Conservation (phyloP, 108 stramenopile species). For the Fragilaria crotonensis region DNA sequence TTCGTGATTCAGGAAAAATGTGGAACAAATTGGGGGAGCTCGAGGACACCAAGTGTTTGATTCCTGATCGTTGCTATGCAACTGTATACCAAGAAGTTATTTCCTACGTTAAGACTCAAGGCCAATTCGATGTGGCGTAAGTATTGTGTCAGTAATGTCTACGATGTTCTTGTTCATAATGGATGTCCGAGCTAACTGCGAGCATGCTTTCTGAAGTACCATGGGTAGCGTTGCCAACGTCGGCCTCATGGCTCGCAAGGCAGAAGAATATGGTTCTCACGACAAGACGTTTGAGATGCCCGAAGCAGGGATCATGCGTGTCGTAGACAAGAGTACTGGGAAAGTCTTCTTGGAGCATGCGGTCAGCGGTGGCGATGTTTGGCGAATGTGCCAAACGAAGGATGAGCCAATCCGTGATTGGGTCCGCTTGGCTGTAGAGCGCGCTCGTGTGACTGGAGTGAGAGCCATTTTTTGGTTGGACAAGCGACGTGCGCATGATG, state of each 20-base stretch:
- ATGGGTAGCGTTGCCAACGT: conserved; percentile 83
- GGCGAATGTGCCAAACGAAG: conserved; percentile 93
- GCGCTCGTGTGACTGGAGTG: conserved; percentile 71
- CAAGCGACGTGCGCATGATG: conserved; percentile 84
- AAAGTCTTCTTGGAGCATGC: conserved; percentile 71
- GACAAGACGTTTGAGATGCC: conserved; percentile 90
- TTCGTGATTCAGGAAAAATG: conserved; percentile 92
- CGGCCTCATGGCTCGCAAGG: conserved; percentile 91
- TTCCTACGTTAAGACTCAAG: conserved; percentile 75
- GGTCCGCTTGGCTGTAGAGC: conserved; percentile 81
- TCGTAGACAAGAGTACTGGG: conserved; percentile 66
- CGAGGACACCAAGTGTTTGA: conserved; percentile 90
- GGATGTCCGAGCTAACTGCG: no score
- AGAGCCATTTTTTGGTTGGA: conserved; percentile 91
- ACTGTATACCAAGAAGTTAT: conserved; percentile 89
- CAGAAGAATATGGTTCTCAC: conserved; percentile 92
- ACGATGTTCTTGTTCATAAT: no score
- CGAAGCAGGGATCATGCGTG: conserved; percentile 56
- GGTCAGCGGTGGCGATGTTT: conserved; percentile 86
- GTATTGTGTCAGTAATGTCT: not conserved
- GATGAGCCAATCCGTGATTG: conserved; percentile 89
- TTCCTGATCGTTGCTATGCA: conserved; percentile 88
- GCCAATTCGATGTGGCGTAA: conserved; percentile 83
- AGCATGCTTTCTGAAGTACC: conserved; percentile 22
- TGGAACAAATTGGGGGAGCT: conserved; percentile 85